A percentile compares a stretch with the other conserved stretches of the same genome.
phyloP scores from a whole-genome alignment of 2,329 filamentous ascomycete genomes.

The Fusarium sacchari region DNA sequence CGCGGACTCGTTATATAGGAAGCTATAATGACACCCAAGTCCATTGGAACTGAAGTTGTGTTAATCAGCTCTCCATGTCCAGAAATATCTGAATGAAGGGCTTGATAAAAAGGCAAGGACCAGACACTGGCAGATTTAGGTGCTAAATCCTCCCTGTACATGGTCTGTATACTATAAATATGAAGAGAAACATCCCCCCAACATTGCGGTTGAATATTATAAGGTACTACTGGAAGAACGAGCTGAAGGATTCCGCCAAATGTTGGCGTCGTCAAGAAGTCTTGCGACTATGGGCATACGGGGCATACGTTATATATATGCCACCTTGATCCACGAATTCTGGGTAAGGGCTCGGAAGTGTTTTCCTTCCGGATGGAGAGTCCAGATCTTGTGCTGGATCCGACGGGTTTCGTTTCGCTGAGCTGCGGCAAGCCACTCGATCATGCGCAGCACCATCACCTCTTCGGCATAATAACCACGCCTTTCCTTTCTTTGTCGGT shows the following conservation, averaged over 20 bases:
- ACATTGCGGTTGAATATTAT: background rate
- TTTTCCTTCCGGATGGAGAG: no score
- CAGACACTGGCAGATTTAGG: background rate
- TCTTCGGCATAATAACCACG: no score
- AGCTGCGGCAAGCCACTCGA: no score
- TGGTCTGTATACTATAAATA: background rate
- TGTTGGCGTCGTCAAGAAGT: background rate
- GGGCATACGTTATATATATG: background rate
- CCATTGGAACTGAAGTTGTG: no score
- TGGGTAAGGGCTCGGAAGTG: background rate
- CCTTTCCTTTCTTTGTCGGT: no score
- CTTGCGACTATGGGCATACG: background rate
- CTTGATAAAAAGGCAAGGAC: background rate
- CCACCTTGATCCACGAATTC: background rate
- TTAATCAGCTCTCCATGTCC: no score
- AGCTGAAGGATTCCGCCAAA: background rate
- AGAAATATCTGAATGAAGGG: background rate
- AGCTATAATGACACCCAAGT: no score
- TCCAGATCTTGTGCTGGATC: no score
- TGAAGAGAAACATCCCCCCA: background rate
- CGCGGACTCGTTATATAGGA: background rate
- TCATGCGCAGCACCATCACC: no score
- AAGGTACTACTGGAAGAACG: background rate
- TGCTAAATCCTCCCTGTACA: background rate
- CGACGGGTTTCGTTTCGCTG: no score